Base-by-base conservation (phyloP, 2,329 filamentous ascomycete species). In the Aspergillus ibericus region DNA sequence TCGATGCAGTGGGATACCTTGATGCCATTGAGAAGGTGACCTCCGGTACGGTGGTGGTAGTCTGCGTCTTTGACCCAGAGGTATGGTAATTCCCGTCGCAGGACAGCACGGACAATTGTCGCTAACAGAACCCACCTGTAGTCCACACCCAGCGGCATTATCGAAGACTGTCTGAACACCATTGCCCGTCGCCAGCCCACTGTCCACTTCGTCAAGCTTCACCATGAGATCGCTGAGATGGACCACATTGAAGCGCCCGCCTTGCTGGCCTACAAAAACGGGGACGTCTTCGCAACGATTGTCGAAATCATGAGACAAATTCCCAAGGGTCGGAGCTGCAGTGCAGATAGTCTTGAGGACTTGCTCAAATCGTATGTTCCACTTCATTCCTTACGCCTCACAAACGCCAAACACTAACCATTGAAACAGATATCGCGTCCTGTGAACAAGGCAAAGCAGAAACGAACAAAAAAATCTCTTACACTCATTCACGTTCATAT, bases 221-320 rank as follows among this genome's bases (percentile, higher is more conserved):
- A 96, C 76, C 91, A 92, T 72, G 88, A 90, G 62, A 93, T 96
- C 59, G 96, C 96, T 36, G 93, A 98, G 74, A 96, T 98, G 81
- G 92, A 97, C 73, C 86, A 90, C 59, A 90, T 92, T 32, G 88
- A 89, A 47, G 90, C 96, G 1, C 95, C 95, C 0, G 92, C 95
- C 4, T 81, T 98, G 36, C 81, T 98, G 50, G 93, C 91, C 10
- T 99, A 99, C 80, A 88, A 88, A 59, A 91, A 88, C 68, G 93
- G 92, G 54, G 93, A 98, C 64, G 87, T 97, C 64, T 92, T 98
- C 68, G 91, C 91, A 63, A 96, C 93, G 68, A 81, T 98, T 53
- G 91, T 95, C 0, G 93, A 93, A 55, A 83, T 98, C 53, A 85
- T 96, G 62, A 87, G 92, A 70, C 90, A 95, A 82, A 89, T 97